These are phyloP conservation scores for Periconia sp. DNA, from an alignment of 2,329 filamentous ascomycete genomes.

Conservation along the genomic window DNA sequence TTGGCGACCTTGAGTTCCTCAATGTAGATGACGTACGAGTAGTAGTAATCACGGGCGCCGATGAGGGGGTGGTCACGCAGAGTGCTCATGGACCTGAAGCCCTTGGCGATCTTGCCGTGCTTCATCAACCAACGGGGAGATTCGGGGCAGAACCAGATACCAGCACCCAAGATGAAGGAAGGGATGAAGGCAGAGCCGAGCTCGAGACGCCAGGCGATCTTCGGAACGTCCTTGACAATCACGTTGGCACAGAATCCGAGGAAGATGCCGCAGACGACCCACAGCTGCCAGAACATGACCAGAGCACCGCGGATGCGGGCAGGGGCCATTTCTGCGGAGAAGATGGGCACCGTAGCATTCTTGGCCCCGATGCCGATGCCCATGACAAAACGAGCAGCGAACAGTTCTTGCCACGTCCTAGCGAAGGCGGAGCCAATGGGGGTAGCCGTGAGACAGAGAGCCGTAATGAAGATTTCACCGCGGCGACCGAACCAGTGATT, in stretches of 20 bases:
- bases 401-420: constrained; percentile 40
- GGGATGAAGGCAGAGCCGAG: constrained; percentile 45
- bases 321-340: constrained; percentile 39
- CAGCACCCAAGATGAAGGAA: constrained; percentile 36
- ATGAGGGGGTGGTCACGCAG: constrained; percentile 43
- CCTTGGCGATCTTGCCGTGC: constrained; percentile 40
- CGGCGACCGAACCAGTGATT: constrained; percentile 42
- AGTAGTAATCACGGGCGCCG: constrained; percentile 42
- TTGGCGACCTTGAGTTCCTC: constrained; percentile 38
- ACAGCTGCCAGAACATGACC: constrained; percentile 45
- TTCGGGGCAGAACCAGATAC: constrained; percentile 43
- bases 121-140: constrained; percentile 45
- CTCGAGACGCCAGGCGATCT: constrained; percentile 40
- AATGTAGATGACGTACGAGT: constrained; percentile 37
- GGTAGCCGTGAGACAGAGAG: constrained; percentile 37
- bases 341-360: constrained; percentile 38
- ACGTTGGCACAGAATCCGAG: constrained; percentile 53
- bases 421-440: constrained; percentile 42
- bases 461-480: constrained; percentile 43
- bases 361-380: constrained; percentile 39
- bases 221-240: constrained; percentile 45
- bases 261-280: constrained; percentile 43
- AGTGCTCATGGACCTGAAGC: constrained; percentile 51
- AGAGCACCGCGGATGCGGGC: constrained; percentile 38
- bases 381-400: constrained; percentile 40